Conservation (phyloP, 495 filamentous ascomycete genomes). For the Tuber calosporum region DNA sequence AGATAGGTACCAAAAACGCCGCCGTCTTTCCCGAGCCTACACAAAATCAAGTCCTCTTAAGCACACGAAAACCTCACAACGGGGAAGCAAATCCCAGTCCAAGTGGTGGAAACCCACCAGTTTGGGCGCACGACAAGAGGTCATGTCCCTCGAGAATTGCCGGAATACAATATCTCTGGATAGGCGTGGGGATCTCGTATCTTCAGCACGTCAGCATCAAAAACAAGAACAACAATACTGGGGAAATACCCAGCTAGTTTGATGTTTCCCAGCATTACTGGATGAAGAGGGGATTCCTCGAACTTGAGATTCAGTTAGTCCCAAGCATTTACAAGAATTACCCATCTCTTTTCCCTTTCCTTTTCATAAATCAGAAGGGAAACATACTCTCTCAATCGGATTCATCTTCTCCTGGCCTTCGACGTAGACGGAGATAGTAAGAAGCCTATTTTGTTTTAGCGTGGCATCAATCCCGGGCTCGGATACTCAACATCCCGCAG, state of each 20-base stretch:
- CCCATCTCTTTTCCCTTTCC: not conserved
- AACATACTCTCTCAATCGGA: constrained; percentile 49
- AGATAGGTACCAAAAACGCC: constrained; percentile 79
- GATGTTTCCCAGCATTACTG: constrained; percentile 71
- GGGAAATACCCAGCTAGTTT: constrained; percentile 52
- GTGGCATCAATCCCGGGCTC: not conserved
- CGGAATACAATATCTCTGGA: constrained; percentile 77
- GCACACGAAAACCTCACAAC: not conserved
- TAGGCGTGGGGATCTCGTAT: constrained; percentile 66
- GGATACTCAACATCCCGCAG: not conserved
- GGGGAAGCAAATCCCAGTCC: not conserved
- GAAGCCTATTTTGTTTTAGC: constrained; percentile 45
- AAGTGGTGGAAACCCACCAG: constrained; percentile 54
- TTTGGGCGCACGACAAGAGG: constrained; percentile 81
- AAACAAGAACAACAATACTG: not conserved
- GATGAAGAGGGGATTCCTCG: constrained; percentile 74
- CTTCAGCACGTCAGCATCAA: constrained; percentile 6
- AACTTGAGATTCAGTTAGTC: constrained; percentile 47
- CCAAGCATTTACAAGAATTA: not conserved
- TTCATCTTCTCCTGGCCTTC: constrained; percentile 52
- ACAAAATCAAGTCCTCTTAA: not conserved
- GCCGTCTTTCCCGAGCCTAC: constrained; percentile 93
- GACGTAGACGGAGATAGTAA: constrained; percentile 53
- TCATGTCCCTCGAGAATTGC: constrained; percentile 66
- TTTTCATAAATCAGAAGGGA: not conserved